These are phyloP conservation scores for Fusarium sp. DNA, from an alignment of 2,329 filamentous ascomycete species.

Conservation along the genomic window DNA sequence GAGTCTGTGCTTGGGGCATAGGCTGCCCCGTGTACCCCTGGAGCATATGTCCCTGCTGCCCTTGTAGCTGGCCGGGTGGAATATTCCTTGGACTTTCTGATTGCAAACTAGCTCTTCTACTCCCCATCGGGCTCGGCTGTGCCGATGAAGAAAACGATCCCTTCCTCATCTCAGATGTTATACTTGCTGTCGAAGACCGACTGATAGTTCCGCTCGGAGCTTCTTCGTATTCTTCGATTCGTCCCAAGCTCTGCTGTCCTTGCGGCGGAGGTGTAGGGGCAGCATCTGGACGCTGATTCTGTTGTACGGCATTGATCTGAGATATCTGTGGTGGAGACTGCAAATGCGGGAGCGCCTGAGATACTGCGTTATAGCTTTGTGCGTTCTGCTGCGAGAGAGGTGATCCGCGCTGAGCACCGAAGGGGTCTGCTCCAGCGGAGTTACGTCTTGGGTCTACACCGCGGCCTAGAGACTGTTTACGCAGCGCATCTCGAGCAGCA, in stretches of 20 bases:
- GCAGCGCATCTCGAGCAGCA: constrained; percentile 39
- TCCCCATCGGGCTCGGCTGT: constrained; percentile 35
- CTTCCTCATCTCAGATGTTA: constrained; percentile 23
- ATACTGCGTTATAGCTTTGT: neutral
- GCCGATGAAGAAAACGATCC: constrained; percentile 30
- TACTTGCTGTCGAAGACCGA: constrained; percentile 34
- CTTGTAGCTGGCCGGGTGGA: constrained; percentile 27
- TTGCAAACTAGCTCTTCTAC: constrained; percentile 41
- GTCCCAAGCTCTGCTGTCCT: constrained; percentile 30
- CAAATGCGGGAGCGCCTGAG: constrained; percentile 17
- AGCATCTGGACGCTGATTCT: constrained; percentile 9
- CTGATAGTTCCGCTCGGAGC: constrained; percentile 21
- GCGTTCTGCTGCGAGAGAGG: constrained; percentile 19
- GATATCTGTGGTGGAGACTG: constrained; percentile 31
- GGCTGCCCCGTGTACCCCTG: constrained; percentile 17
- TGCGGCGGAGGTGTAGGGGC: constrained; percentile 25
- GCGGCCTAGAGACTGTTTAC: constrained; percentile 39
- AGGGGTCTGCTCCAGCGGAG: constrained; percentile 36
- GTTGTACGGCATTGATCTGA: constrained; percentile 14
- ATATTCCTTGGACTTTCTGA: constrained; percentile 17
- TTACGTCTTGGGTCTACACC: constrained; percentile 37
- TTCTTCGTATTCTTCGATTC: constrained; percentile 46
- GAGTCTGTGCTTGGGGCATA: constrained; percentile 4
- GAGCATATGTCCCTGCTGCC: constrained; percentile 11
- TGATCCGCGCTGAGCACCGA: constrained; percentile 20